Conservation (phyloP, 1,139 yeast genomes). For the Nakaseomyces kungkrabaensis region DNA sequence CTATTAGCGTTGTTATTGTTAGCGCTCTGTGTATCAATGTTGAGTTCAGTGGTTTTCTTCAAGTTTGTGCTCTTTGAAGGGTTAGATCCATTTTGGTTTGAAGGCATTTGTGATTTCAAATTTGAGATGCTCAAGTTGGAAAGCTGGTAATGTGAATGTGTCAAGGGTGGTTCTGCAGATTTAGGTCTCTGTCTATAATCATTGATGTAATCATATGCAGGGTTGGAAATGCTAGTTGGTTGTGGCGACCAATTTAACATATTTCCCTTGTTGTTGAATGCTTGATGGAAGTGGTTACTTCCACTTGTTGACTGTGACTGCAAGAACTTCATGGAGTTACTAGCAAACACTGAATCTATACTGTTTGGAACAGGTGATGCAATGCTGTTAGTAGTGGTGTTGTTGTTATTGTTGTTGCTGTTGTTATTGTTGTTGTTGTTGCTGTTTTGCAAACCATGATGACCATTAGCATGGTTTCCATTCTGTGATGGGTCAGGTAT, state of each 20-base stretch:
- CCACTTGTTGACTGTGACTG: slow-evolving; percentile 3
- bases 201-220: slow-evolving; percentile 21
- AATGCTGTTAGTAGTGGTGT: neutral
- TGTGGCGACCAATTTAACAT: slow-evolving; percentile 23
- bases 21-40: slow-evolving; percentile 8
- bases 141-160: slow-evolving; percentile 3
- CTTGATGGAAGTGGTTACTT: slow-evolving; percentile 2
- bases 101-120: neutral
- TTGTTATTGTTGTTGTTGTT: slow-evolving; percentile 11
- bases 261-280: neutral
- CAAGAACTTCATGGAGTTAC: slow-evolving; percentile 7
- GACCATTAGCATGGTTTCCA: slow-evolving; percentile 3
- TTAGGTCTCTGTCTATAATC: slow-evolving; percentile 31
- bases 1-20: slow-evolving; percentile 9
- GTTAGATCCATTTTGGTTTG: slow-evolving; percentile 4
- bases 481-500: neutral
- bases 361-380: slow-evolving; percentile 10
- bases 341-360: slow-evolving; percentile 15
- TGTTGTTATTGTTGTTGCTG: slow-evolving; percentile 12
- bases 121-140: slow-evolving; percentile 3
- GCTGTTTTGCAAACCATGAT: slow-evolving; percentile 1
- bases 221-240: slow-evolving; percentile 17
- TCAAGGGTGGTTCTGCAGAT: slow-evolving; percentile 33
- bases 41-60: slow-evolving; percentile 8
- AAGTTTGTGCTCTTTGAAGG: slow-evolving; percentile 10